Conservation (phyloP, 441 rosid species). For the Metrosideros polymorpha region DNA sequence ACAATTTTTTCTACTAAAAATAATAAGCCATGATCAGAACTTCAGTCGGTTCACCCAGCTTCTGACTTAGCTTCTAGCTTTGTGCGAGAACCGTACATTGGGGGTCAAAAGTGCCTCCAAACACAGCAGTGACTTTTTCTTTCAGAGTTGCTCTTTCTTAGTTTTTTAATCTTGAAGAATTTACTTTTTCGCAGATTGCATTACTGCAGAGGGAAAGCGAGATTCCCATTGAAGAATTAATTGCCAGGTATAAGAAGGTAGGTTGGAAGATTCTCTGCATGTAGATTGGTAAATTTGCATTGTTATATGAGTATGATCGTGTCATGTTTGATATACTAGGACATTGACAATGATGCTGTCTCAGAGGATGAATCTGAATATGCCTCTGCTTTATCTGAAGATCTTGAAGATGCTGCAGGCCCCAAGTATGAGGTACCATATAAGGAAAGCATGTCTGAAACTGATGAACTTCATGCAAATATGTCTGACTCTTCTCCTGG, state of each 20-base stretch:
- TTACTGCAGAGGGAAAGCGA: slow-evolving; percentile 91
- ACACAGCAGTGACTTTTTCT: background rate
- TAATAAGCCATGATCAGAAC: background rate
- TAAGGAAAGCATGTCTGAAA: slow-evolving; percentile 30
- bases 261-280: slow-evolving; percentile 26
- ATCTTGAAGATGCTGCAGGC: slow-evolving; percentile 22
- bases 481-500: slow-evolving; percentile 8
- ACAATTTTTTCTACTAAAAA: background rate
- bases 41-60: background rate
- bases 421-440: slow-evolving; percentile 26
- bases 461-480: slow-evolving; percentile 28
- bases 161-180: slow-evolving; percentile 5
- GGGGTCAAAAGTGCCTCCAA: background rate
- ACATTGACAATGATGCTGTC: slow-evolving; percentile 33
- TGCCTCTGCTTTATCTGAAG: slow-evolving; percentile 58
- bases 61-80: background rate
- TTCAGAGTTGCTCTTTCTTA: background rate
- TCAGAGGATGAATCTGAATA: slow-evolving; percentile 72
- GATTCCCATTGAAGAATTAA: slow-evolving; percentile 79
- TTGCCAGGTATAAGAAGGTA: slow-evolving; percentile 98
- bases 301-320: slow-evolving; percentile 9
- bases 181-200: slow-evolving; percentile 48
- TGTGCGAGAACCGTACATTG: background rate
- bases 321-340: slow-evolving; percentile 40
- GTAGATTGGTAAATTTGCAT: background rate